Conservation (phyloP, 164 flowering plant species). For the Vitis riparia region DNA sequence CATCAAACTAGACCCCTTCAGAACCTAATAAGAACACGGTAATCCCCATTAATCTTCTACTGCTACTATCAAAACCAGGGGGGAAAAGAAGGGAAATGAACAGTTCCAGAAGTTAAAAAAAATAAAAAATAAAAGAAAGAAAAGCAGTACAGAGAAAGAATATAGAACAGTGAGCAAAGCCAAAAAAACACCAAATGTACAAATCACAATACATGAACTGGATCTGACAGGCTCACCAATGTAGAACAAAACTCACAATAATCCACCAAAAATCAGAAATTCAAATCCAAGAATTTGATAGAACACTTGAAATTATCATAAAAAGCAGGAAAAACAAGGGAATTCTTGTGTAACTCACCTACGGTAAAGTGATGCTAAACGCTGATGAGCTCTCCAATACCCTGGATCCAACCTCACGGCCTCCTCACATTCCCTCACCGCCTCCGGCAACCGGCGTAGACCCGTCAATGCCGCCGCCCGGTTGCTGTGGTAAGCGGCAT, state of each 20-base stretch:
- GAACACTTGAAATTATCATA: too few relatives aligned
- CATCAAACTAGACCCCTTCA: neutral
- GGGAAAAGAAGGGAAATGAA: too few relatives aligned
- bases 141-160: neutral
- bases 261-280: neutral
- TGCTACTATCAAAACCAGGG: too few relatives aligned
- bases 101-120: too few relatives aligned
- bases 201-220: neutral
- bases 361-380: slow-evolving; percentile 33
- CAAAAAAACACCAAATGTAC: neutral
- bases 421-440: slow-evolving; percentile 43
- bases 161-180: slow-evolving; percentile 3
- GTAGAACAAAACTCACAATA: neutral
- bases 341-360: slow-evolving; percentile 20
- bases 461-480: slow-evolving; percentile 40
- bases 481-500: slow-evolving; percentile 36
- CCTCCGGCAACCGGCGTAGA: slow-evolving; percentile 38
- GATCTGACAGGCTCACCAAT: neutral
- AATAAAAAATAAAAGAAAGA: too few relatives aligned
- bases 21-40: neutral
- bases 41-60: too few relatives aligned
- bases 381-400: slow-evolving; percentile 36
- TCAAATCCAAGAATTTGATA: neutral
- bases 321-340: too few relatives aligned
- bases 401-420: slow-evolving; percentile 42